A percentile compares a stretch with the other conserved stretches of the same genome.
phyloP scores from a whole-genome alignment of 2,329 filamentous ascomycete species.

The Colletotrichum theobromicola region DNA sequence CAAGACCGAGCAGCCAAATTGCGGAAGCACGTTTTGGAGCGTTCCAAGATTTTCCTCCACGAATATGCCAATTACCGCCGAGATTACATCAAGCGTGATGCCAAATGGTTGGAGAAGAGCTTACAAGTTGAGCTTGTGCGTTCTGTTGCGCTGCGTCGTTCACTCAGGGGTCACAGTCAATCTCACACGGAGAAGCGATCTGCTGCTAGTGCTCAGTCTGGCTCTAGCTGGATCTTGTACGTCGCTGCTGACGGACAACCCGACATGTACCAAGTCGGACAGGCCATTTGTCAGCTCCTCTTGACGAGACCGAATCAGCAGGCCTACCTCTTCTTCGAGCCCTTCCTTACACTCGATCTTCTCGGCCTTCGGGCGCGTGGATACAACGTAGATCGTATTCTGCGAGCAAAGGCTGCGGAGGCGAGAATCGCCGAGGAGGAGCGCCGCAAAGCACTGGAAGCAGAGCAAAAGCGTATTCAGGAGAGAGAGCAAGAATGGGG shows the following conservation, averaged over 20 bases:
- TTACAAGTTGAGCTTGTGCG: slow-evolving; percentile 79
- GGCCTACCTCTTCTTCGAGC: slow-evolving; percentile 89
- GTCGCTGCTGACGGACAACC: slow-evolving; percentile 71
- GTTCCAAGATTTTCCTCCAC: slow-evolving; percentile 88
- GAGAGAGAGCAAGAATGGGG: slow-evolving; percentile 55
- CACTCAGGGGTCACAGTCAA: slow-evolving; percentile 73
- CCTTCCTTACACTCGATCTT: slow-evolving; percentile 85
- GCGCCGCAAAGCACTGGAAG: slow-evolving; percentile 74
- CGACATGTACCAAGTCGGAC: slow-evolving; percentile 92
- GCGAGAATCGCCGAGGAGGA: slow-evolving; percentile 86
- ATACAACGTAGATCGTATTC: slow-evolving; percentile 95
- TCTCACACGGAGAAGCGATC: slow-evolving; percentile 77
- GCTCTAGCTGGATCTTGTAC: slow-evolving; percentile 71
- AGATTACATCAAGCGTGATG: slow-evolving; percentile 84
- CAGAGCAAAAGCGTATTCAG: slow-evolving; percentile 72
- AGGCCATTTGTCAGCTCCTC: slow-evolving; percentile 82
- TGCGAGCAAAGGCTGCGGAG: slow-evolving; percentile 86
- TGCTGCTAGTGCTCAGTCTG: slow-evolving; percentile 66
- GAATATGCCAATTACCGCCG: slow-evolving; percentile 72
- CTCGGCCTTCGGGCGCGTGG: slow-evolving; percentile 83
- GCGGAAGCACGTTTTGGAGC: slow-evolving; percentile 83
- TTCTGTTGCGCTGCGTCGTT: slow-evolving; percentile 77
- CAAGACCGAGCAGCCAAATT: slow-evolving; percentile 73
- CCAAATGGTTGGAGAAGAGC: slow-evolving; percentile 89
- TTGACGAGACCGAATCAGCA: slow-evolving; percentile 85